Conservation (phyloP, 768 basidiomycete genomes). For the Naematelia aurantialba region DNA sequence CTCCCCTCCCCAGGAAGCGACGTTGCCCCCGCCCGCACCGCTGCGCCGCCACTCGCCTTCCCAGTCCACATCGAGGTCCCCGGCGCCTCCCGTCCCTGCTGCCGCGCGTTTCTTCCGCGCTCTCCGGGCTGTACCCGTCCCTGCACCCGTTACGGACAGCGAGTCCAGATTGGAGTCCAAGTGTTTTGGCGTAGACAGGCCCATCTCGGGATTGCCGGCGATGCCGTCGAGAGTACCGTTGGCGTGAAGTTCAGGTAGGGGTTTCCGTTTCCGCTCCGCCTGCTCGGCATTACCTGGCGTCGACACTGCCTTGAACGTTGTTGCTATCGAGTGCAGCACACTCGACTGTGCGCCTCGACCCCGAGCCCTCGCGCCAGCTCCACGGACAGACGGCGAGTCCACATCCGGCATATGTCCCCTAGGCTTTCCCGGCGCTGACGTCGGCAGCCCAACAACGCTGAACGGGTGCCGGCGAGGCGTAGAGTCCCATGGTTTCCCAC, state of each 20-base stretch:
- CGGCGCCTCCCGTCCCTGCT: constrained; percentile 1
- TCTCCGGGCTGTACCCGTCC: constrained; percentile 3
- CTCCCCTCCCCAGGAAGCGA: constrained; percentile 29
- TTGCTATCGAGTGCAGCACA: too few relatives aligned
- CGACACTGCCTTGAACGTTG: too few relatives aligned
- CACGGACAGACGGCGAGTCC: not conserved
- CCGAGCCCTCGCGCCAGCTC: too few relatives aligned
- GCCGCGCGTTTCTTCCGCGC: constrained; percentile 5
- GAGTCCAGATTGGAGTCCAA: not conserved
- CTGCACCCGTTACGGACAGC: constrained; percentile 4
- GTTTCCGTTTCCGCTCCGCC: not conserved
- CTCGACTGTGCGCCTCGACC: too few relatives aligned
- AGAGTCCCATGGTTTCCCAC: not conserved
- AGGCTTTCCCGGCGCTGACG: constrained; percentile 1
- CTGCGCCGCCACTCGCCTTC: constrained; percentile 33
- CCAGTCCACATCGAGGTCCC: constrained; percentile 28
- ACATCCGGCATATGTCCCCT: not conserved
- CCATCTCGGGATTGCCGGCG: not conserved
- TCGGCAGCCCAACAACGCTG: not conserved
- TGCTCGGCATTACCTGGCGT: too few relatives aligned
- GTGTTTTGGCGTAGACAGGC: not conserved
- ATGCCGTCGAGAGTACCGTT: not conserved
- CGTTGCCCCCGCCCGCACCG: constrained; percentile 39
- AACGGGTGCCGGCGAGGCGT: not conserved
- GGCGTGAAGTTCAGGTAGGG: not conserved